These are phyloP conservation scores for Exophiala aquamarina DNA, from an alignment of 2,329 filamentous ascomycete species.

Conservation along the genomic window DNA sequence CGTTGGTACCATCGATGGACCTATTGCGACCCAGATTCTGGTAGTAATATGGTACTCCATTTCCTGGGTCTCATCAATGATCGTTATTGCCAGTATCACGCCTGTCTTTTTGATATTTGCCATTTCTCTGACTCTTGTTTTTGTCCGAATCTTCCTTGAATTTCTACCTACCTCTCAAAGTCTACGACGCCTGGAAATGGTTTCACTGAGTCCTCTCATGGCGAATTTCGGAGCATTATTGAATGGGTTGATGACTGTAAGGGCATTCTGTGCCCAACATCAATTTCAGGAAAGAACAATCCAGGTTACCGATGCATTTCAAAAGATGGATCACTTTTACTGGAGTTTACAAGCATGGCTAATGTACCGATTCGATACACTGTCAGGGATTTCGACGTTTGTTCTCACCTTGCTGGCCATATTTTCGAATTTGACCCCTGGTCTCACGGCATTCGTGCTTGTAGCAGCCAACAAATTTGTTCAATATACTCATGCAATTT, in stretches of 20 bases:
- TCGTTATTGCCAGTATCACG: constrained; percentile 77
- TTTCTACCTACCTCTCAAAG: constrained; percentile 84
- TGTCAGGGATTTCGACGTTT: constrained; percentile 74
- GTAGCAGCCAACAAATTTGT: constrained; percentile 68
- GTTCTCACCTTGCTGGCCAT: constrained; percentile 72
- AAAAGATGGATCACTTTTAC: constrained; percentile 95
- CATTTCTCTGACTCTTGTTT: constrained; percentile 63
- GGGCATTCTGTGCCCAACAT: constrained; percentile 75
- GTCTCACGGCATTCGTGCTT: constrained; percentile 80
- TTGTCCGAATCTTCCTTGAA: constrained; percentile 70
- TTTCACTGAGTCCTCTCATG: constrained; percentile 82
- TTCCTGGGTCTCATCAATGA: constrained; percentile 69
- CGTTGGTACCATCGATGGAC: constrained; percentile 84
- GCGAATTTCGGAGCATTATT: constrained; percentile 89
- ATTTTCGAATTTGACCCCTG: constrained; percentile 71
- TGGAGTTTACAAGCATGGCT: constrained; percentile 88
- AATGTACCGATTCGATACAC: constrained; percentile 71
- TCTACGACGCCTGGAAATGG: constrained; percentile 81
- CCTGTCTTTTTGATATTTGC: constrained; percentile 75
- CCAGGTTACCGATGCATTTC: constrained; percentile 79
- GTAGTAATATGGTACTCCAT: constrained; percentile 69
- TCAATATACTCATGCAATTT: constrained; percentile 68
- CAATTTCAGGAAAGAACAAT: constrained; percentile 81
- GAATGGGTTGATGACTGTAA: constrained; percentile 81
- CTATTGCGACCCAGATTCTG: constrained; percentile 74